A percentile compares a stretch with the other conserved stretches of the same genome.
phyloP scores from a whole-genome alignment of 75 land plant species.

The Ceratopteris richardii region DNA sequence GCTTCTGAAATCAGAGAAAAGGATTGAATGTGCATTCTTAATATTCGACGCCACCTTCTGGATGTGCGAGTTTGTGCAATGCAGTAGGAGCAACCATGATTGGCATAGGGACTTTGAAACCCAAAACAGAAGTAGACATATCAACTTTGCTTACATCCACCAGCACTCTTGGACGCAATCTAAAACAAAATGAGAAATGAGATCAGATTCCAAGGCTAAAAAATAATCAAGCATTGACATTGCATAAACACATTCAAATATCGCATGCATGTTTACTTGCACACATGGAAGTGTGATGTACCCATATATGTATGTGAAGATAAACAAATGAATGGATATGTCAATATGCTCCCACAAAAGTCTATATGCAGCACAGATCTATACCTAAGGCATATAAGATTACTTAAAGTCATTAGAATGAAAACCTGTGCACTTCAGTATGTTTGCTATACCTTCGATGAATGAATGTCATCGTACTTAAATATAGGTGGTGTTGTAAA shows the following conservation, averaged over 20 bases:
- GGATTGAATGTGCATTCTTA: too few relatives aligned
- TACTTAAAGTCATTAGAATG: too few relatives aligned
- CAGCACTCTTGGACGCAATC: conserved; percentile 73
- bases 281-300: too few relatives aligned
- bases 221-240: background rate
- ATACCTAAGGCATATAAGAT: too few relatives aligned
- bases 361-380: too few relatives aligned
- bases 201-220: background rate
- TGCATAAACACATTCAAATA: too few relatives aligned
- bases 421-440: background rate
- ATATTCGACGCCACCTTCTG: conserved; percentile 41
- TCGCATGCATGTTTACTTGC: too few relatives aligned
- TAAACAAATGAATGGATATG: too few relatives aligned
- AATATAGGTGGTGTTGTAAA: too few relatives aligned
- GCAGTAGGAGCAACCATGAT: conserved; percentile 89
- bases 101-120: conserved; percentile 57
- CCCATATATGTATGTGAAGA: too few relatives aligned
- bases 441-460: background rate
- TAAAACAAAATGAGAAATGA: conserved; percentile 9
- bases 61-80: conserved; percentile 70
- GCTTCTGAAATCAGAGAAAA: too few relatives aligned
- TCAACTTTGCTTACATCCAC: conserved; percentile 69
- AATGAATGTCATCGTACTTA: background rate
- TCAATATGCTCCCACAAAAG: too few relatives aligned
- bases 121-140: conserved; percentile 56